Evolutionary conservation across 129 eudicot genomes (phyloP).

Genomic region (Silybum marianum): DNA sequence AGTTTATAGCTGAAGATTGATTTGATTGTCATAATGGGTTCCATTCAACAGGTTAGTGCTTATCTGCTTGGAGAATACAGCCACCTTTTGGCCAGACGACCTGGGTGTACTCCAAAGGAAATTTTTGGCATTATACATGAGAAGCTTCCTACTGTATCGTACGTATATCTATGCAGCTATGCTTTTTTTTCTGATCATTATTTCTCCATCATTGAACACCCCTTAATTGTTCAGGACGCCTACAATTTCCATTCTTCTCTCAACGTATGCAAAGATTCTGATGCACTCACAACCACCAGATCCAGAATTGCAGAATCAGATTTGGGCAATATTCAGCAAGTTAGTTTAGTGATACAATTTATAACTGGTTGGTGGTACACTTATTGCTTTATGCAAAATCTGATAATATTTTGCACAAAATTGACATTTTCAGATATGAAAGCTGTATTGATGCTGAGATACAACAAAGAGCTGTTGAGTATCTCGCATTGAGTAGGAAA

Average conservation of each 20-base stretch:
- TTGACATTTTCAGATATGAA: slow-evolving; percentile 61
- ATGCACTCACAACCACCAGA: slow-evolving; percentile 95
- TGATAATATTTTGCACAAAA: slow-evolving; percentile 5
- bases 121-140: slow-evolving; percentile 81
- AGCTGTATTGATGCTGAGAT: slow-evolving; percentile 95
- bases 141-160: slow-evolving; percentile 98
- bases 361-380: slow-evolving; percentile 1
- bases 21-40: not conserved
- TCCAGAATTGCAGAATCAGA: slow-evolving; percentile 79
- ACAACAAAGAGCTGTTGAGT: slow-evolving; percentile 97
- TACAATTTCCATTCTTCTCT: slow-evolving; percentile 85
- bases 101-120: slow-evolving; percentile 92
- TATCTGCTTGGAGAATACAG: slow-evolving; percentile 97
- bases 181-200: slow-evolving; percentile 6
- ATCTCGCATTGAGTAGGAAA: slow-evolving; percentile 80
- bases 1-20: not conserved
- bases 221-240: slow-evolving; percentile 60
- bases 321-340: slow-evolving; percentile 93
- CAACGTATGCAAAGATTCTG: slow-evolving; percentile 95
- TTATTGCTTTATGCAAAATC: not conserved
- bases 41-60: slow-evolving; percentile 74
- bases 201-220: slow-evolving; percentile 7
- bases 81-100: slow-evolving; percentile 94
- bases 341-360: slow-evolving; percentile 37
- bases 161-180: slow-evolving; percentile 32